These are phyloP conservation scores for Giardia duodenalis DNA, from an alignment of 208 protist genomes.

Conservation along the genomic window DNA sequence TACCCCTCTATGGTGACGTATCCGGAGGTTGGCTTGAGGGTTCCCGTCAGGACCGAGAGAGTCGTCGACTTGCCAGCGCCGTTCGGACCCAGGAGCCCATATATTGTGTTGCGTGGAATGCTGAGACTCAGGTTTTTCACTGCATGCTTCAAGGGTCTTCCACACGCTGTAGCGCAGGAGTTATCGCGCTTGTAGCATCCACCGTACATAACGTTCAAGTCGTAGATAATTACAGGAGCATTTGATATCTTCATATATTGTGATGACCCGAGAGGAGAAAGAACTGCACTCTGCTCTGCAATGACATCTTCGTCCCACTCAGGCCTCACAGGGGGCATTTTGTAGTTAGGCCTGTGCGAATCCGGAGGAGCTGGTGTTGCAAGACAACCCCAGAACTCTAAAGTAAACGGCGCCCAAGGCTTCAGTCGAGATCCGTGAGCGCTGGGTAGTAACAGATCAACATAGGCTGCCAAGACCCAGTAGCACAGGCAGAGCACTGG, in stretches of 20 bases:
- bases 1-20: constrained; percentile 5
- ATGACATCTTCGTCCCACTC: constrained; percentile 4
- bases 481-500: neutral
- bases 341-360: neutral
- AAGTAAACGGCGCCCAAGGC: neutral
- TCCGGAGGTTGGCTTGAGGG: constrained; percentile 6
- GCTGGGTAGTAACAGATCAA: neutral
- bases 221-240: constrained; percentile 25
- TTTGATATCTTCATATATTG: neutral
- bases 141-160: neutral
- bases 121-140: neutral
- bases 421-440: neutral
- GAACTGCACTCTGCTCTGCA: neutral
- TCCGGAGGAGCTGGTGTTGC: neutral
- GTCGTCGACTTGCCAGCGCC: constrained; percentile 30
- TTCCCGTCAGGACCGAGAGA: constrained; percentile 20
- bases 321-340: neutral
- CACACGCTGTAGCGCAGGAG: neutral
- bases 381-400: constrained; percentile 3
- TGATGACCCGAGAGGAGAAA: neutral
- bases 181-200: neutral
- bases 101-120: constrained; percentile 1
- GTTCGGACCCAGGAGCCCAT: constrained; percentile 26
- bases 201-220: constrained; percentile 13
- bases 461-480: constrained; percentile 9